These are phyloP conservation scores for Candida easanensis DNA, from an alignment of 805 yeast species.

Conservation along the genomic window DNA sequence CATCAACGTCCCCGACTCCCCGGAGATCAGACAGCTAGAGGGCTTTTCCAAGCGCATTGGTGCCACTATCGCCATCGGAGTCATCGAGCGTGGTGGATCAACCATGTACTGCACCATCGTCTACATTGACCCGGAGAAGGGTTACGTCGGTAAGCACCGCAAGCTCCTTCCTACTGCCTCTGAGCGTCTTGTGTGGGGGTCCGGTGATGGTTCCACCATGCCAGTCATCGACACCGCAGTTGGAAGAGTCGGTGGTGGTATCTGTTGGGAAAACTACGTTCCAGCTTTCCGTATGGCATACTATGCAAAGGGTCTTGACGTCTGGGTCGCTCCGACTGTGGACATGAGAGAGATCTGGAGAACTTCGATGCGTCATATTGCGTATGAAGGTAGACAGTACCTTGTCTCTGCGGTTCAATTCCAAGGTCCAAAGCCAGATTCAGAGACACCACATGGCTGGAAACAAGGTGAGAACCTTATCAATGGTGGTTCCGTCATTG, in stretches of 20 bases:
- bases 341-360: constrained; percentile 45
- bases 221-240: constrained; percentile 34
- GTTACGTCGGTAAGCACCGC: constrained; percentile 41
- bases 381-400: constrained; percentile 40
- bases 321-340: constrained; percentile 45
- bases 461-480: constrained; percentile 32
- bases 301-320: constrained; percentile 41
- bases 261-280: constrained; percentile 47
- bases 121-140: constrained; percentile 37
- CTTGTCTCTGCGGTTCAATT: constrained; percentile 40
- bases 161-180: constrained; percentile 44
- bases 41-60: constrained; percentile 32
- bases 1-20: constrained; percentile 33
- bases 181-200: constrained; percentile 45
- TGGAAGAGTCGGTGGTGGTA: constrained; percentile 43
- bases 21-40: constrained; percentile 34
- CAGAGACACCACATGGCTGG: constrained; percentile 31
- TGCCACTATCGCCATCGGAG: constrained; percentile 38
- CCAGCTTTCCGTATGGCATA: constrained; percentile 40
- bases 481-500: constrained; percentile 40
- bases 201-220: constrained; percentile 45
- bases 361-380: constrained; percentile 40
- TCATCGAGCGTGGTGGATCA: constrained; percentile 38
- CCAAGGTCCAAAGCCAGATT: constrained; percentile 31
- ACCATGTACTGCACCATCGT: constrained; percentile 41